phyloP scores from a whole-genome alignment of 768 basidiomycete species.

The Mycena maculata region DNA sequence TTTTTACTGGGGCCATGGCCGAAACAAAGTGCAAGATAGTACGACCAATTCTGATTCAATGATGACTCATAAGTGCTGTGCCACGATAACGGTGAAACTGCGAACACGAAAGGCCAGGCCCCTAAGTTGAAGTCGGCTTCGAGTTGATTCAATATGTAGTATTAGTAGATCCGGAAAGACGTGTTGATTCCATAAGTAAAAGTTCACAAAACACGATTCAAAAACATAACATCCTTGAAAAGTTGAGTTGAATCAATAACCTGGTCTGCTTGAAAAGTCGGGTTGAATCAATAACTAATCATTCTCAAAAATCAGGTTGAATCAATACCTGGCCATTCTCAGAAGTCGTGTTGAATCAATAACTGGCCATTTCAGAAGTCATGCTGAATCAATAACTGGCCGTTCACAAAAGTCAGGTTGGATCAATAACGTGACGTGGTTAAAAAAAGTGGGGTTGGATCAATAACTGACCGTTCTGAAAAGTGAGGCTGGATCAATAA shows the following conservation, averaged over 20 bases:
- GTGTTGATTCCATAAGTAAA: neutral
- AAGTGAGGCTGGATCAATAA: neutral
- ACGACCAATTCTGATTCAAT: too few relatives aligned
- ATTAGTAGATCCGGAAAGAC: neutral
- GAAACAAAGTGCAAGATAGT: neutral
- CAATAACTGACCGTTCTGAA: neutral
- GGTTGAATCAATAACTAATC: constrained; percentile 5
- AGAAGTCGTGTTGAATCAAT: neutral
- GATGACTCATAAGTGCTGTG: too few relatives aligned
- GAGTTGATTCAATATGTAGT: neutral
- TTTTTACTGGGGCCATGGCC: neutral
- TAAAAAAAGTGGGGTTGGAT: constrained; percentile 2
- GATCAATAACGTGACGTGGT: neutral
- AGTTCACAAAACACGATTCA: neutral
- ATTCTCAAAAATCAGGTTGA: neutral
- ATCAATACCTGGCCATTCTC: neutral
- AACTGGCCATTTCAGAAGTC: too few relatives aligned
- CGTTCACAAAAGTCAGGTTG: too few relatives aligned
- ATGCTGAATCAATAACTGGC: constrained; percentile 3
- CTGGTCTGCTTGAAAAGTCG: too few relatives aligned
- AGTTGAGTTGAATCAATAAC: too few relatives aligned
- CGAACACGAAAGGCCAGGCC: too few relatives aligned
- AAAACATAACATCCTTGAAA: neutral
- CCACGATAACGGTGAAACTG: too few relatives aligned
- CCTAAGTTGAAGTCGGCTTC: neutral